These are phyloP conservation scores for Beta lomatogona DNA, from an alignment of 179 eudicot species.

Conservation along the genomic window DNA sequence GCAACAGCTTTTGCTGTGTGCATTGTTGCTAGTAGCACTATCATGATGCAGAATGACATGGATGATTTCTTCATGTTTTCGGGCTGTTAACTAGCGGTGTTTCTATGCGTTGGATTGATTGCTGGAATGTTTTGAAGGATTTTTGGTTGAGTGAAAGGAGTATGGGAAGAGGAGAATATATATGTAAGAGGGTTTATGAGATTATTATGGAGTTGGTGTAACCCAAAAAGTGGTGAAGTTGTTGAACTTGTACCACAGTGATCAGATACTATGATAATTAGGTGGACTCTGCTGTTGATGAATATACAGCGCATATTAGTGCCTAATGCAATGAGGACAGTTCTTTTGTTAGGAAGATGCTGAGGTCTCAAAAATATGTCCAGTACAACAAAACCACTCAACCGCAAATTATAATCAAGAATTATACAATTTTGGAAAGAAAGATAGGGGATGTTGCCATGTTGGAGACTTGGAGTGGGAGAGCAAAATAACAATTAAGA, in stretches of 20 bases:
- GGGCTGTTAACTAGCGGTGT: background rate
- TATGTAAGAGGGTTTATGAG: slow-evolving; percentile 15
- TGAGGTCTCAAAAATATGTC: background rate
- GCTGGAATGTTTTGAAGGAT: slow-evolving; percentile 7
- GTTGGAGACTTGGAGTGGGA: too few species aligned
- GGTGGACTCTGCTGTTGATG: background rate
- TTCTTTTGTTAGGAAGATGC: background rate
- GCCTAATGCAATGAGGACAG: background rate
- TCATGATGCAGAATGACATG: slow-evolving; percentile 6
- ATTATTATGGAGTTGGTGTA: slow-evolving; percentile 27
- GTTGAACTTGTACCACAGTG: slow-evolving; percentile 11
- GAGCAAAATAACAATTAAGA: background rate
- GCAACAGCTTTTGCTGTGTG: slow-evolving; percentile 25
- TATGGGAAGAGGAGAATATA: slow-evolving; percentile 8
- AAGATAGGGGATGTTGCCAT: background rate
- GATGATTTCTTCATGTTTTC: slow-evolving; percentile 23
- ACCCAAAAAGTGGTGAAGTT: slow-evolving; percentile 11
- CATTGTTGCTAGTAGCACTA: slow-evolving; percentile 26
- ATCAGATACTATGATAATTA: background rate
- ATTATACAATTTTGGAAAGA: background rate
- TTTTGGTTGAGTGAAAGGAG: slow-evolving; percentile 16
- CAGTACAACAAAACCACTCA: slow-evolving; percentile 19
- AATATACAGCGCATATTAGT: background rate
- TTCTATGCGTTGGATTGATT: background rate
- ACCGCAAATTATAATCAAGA: background rate